Conservation (phyloP, 805 yeast species). For the Saccharomycodes ludwigii region DNA sequence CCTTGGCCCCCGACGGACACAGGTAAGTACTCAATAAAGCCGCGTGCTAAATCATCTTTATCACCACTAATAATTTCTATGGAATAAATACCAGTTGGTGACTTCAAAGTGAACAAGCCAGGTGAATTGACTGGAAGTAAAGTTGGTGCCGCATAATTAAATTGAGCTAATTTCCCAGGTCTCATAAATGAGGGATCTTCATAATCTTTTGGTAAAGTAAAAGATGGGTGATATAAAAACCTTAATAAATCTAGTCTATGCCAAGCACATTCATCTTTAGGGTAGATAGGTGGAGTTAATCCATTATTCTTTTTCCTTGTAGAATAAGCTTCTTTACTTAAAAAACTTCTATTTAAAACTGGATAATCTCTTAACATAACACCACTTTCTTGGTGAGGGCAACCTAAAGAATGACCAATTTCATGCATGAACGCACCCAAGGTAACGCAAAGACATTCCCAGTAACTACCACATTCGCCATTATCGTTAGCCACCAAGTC, state of each 20-base stretch:
- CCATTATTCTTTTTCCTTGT: slow-evolving; percentile 39
- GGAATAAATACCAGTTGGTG: slow-evolving; percentile 59
- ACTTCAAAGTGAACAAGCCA: slow-evolving; percentile 19
- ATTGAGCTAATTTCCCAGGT: slow-evolving; percentile 23
- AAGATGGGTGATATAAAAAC: slow-evolving; percentile 71
- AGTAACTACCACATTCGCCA: slow-evolving; percentile 69
- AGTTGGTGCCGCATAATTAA: slow-evolving; percentile 24
- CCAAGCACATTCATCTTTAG: slow-evolving; percentile 75
- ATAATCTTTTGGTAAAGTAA: slow-evolving; percentile 55
- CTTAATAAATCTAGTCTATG: slow-evolving; percentile 68
- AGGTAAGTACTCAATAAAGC: slow-evolving; percentile 52
- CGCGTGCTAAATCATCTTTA: slow-evolving; percentile 26
- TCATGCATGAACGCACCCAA: slow-evolving; percentile 94
- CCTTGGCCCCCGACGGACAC: slow-evolving; percentile 45
- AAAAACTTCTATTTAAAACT: slow-evolving; percentile 68
- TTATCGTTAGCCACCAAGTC: slow-evolving; percentile 73
- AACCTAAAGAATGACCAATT: slow-evolving; percentile 81
- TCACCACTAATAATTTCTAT: slow-evolving; percentile 59
- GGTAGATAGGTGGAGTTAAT: slow-evolving; percentile 33
- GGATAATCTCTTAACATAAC: slow-evolving; percentile 84
- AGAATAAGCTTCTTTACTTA: slow-evolving; percentile 54
- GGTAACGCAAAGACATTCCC: slow-evolving; percentile 83
- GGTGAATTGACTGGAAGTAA: slow-evolving; percentile 29
- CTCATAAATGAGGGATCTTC: slow-evolving; percentile 30
- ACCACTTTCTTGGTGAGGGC: slow-evolving; percentile 85